phyloP scores from a whole-genome alignment of 257 asterid genomes.

The Penstemon newberryi region DNA sequence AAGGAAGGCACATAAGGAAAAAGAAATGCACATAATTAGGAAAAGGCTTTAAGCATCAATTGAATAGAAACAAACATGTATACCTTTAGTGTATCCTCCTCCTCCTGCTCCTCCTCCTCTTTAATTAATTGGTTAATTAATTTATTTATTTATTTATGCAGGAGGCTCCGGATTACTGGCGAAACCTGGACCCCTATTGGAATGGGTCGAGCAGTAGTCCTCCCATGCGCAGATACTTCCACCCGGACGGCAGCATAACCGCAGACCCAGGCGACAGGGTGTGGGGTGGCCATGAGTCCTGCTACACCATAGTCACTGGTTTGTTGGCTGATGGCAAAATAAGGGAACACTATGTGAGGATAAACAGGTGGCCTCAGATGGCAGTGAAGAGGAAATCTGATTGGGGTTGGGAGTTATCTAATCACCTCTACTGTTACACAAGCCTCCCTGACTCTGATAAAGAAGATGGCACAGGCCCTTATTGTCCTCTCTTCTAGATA shows the following conservation, averaged over 20 bases:
- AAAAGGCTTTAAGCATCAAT: no score
- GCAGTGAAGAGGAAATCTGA: constrained; percentile 54
- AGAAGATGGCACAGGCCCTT: constrained; percentile 61
- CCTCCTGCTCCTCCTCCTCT: neutral
- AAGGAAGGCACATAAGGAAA: no score
- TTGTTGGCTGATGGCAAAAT: constrained; percentile 54
- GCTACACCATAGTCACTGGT: constrained; percentile 71
- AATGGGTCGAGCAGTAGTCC: constrained; percentile 36
- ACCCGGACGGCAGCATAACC: constrained; percentile 72
- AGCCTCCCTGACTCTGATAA: constrained; percentile 64
- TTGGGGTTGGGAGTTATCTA: constrained; percentile 78
- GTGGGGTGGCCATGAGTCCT: constrained; percentile 94
- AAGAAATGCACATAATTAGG: no score
- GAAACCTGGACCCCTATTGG: constrained; percentile 80
- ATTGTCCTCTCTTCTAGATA: constrained; percentile 25
- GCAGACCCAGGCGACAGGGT: constrained; percentile 64
- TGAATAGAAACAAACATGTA: neutral
- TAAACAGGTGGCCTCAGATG: constrained; percentile 74
- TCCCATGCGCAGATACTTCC: constrained; percentile 69
- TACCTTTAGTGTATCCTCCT: neutral
- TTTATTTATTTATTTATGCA: constrained; percentile 25
- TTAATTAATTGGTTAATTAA: neutral
- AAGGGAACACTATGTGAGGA: constrained; percentile 74
- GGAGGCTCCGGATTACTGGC: constrained; percentile 78
- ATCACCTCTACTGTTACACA: constrained; percentile 49